phyloP scores from a whole-genome alignment of 1,284 basidiomycete species.

The Mycosarcoma maydis region DNA sequence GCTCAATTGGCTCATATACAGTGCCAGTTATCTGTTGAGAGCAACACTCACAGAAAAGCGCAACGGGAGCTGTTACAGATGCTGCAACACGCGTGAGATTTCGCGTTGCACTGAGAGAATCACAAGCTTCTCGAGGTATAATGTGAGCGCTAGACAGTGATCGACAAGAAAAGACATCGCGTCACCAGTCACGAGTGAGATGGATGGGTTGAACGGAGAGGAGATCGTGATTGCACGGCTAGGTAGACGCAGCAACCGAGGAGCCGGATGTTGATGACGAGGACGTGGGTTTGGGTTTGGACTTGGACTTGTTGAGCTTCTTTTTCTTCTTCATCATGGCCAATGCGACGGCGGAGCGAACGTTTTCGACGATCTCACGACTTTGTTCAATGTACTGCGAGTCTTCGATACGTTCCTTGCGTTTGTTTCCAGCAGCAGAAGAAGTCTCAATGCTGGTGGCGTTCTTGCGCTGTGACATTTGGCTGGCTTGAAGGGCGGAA shows the following conservation, averaged over 20 bases:
- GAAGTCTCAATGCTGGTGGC: neutral
- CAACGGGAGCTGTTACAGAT: no score
- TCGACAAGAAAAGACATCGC: no score
- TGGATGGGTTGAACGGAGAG: neutral
- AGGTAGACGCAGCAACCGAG: constrained; percentile 28
- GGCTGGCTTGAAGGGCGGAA: neutral
- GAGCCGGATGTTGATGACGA: constrained; percentile 14
- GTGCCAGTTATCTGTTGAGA: no score
- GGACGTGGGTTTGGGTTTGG: constrained; percentile 14
- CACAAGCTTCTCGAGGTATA: no score
- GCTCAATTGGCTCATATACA: neutral
- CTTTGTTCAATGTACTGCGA: constrained; percentile 91
- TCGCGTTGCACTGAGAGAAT: no score
- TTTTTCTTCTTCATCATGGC: constrained; percentile 55
- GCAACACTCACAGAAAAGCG: no score
- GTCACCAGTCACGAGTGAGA: no score
- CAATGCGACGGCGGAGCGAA: constrained; percentile 85
- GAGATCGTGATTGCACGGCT: neutral
- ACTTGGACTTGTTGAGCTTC: constrained; percentile 37
- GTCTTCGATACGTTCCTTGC: constrained; percentile 81
- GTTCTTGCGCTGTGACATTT: constrained; percentile 1
- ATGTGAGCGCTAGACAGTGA: no score
- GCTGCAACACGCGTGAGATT: no score
- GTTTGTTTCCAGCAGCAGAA: constrained; percentile 75
- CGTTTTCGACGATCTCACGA: constrained; percentile 87